Evolutionary conservation across 805 yeast species (phyloP).

Genomic region (Sugiyamaella valdiviana): DNA sequence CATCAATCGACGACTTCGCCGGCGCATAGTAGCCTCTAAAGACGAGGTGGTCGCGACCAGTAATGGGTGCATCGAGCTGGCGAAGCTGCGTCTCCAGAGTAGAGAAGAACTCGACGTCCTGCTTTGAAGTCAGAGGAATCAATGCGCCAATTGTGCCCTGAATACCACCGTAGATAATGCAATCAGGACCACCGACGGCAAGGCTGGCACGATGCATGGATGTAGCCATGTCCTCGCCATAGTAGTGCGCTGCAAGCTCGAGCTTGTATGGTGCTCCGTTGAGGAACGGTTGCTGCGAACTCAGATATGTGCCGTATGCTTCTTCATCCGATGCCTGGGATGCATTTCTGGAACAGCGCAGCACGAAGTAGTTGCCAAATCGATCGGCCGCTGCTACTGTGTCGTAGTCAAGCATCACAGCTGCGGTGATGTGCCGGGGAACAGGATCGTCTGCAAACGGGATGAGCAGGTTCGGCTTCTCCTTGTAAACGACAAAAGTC

Average conservation of each 20-base stretch:
- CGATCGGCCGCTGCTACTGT: conserved; percentile 82
- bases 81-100: conserved; percentile 44
- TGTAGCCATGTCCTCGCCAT: conserved; percentile 64
- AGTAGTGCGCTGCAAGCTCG: conserved; percentile 49
- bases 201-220: conserved; percentile 50
- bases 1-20: conserved; percentile 69
- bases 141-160: conserved; percentile 78
- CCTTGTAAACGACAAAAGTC: conserved; percentile 48
- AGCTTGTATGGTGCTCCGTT: conserved; percentile 52
- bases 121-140: conserved; percentile 55
- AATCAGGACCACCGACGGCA: conserved; percentile 58
- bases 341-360: conserved; percentile 51
- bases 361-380: conserved; percentile 71
- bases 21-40: conserved; percentile 83
- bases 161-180: conserved; percentile 64
- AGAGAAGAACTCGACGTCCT: conserved; percentile 55
- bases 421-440: conserved; percentile 58
- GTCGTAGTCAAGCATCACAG: conserved; percentile 59
- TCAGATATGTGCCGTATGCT: conserved; percentile 35
- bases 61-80: conserved; percentile 31
- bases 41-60: conserved; percentile 61
- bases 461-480: conserved; percentile 38
- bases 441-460: conserved; percentile 66
- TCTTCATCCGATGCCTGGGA: conserved; percentile 49
- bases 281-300: conserved; percentile 31